A percentile compares a stretch with the other conserved stretches of the same genome.
Conservation (phyloP, 2,329 filamentous ascomycete species). For the Aureobasidium sp. region DNA sequence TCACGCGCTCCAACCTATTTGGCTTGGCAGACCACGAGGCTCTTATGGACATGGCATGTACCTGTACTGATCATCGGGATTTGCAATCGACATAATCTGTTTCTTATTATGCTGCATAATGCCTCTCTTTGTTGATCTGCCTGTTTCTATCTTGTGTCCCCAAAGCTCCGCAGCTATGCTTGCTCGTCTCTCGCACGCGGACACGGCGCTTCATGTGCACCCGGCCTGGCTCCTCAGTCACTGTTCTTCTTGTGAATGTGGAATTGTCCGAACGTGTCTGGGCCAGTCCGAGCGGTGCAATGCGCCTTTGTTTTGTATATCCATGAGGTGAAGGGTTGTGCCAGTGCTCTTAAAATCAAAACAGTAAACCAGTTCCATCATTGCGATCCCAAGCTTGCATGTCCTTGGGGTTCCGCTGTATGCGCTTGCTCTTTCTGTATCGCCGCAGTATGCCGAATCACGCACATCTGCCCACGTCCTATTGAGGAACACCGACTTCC, state of each 20-base stretch:
- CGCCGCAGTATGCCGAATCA: background rate
- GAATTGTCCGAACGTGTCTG: background rate
- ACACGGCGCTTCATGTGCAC: background rate
- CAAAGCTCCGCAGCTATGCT: slow-evolving; percentile 11
- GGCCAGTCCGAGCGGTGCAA: background rate
- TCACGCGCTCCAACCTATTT: background rate
- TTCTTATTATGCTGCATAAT: background rate
- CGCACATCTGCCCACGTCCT: background rate
- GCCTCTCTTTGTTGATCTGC: slow-evolving; percentile 2
- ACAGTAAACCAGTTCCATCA: slow-evolving; percentile 13
- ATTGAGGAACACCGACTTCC: slow-evolving; percentile 10
- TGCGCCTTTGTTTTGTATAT: slow-evolving; percentile 5
- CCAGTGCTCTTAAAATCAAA: slow-evolving; percentile 10
- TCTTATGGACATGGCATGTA: background rate
- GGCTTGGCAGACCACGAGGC: background rate
- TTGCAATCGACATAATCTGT: background rate
- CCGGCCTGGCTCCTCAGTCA: background rate
- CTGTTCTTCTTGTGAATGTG: background rate
- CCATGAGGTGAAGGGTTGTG: background rate
- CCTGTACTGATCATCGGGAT: background rate
- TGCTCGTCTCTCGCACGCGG: background rate
- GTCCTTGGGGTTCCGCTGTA: slow-evolving; percentile 9
- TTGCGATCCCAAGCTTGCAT: slow-evolving; percentile 12
- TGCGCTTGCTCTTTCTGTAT: slow-evolving; percentile 13
- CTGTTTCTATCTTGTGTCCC: slow-evolving; percentile 9